Evolutionary conservation across 257 asterid genomes (phyloP).

Genomic region (Petunia secreta): DNA sequence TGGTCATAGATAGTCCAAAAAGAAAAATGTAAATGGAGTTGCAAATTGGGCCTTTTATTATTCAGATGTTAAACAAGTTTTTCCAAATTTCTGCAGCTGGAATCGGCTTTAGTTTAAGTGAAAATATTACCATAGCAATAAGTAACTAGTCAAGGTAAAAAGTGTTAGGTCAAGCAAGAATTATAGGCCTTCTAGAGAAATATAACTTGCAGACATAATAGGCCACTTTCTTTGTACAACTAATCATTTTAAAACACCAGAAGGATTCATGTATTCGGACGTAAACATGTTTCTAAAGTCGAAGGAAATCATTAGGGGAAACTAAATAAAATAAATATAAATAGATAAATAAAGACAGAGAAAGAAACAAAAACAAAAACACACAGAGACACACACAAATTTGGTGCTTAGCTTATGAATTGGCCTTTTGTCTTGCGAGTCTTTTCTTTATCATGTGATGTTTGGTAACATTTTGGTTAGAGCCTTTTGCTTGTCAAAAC

Average conservation of each 20-base stretch:
- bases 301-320: background rate
- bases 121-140: background rate
- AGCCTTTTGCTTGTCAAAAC: slow-evolving; percentile 23
- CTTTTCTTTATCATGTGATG: slow-evolving; percentile 27
- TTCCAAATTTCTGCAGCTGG: background rate
- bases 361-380: slow-evolving; percentile 24
- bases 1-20: background rate
- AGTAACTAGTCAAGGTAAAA: background rate
- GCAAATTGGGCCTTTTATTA: background rate
- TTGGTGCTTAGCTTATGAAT: slow-evolving; percentile 21
- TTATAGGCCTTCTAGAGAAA: background rate
- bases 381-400: background rate
- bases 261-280: slow-evolving; percentile 9
- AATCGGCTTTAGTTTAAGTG: background rate
- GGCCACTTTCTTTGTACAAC: slow-evolving; percentile 4
- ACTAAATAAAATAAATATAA: background rate
- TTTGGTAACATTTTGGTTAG: slow-evolving; percentile 28
- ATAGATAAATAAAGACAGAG: slow-evolving; percentile 10
- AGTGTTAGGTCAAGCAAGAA: slow-evolving; percentile 14
- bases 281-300: slow-evolving; percentile 3
- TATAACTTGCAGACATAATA: background rate
- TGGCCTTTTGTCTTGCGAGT: slow-evolving; percentile 19
- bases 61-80: background rate
- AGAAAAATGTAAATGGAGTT: background rate
- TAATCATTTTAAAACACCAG: slow-evolving; percentile 15